Conservation (phyloP, 495 filamentous ascomycete species). For the Neurospora sp. region DNA sequence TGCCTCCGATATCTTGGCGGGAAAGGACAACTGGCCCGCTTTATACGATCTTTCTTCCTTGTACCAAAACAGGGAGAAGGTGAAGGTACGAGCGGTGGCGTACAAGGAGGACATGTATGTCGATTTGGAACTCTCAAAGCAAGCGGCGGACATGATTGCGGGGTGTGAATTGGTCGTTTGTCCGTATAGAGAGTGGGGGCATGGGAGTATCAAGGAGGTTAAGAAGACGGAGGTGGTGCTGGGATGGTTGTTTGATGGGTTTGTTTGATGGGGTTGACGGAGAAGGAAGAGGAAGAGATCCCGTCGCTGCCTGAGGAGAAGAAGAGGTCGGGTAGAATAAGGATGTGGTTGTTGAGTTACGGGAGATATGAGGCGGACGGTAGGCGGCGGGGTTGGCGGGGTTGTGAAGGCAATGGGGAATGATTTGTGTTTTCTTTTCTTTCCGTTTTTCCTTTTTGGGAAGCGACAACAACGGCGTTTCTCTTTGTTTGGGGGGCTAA, state of each 20-base stretch:
- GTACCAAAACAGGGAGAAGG: constrained; percentile 19
- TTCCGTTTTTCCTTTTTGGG: too few species aligned
- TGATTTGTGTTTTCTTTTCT: too few species aligned
- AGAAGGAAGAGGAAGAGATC: too few species aligned
- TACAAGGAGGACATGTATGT: constrained; percentile 92
- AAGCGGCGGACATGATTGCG: constrained; percentile 53
- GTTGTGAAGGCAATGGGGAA: too few species aligned
- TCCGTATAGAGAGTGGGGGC: constrained; percentile 39
- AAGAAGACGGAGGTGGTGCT: constrained; percentile 55
- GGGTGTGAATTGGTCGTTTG: constrained; percentile 52
- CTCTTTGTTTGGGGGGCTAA: too few species aligned
- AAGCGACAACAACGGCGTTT: too few species aligned
- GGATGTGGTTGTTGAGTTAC: too few species aligned
- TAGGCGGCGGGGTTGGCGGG: too few species aligned
- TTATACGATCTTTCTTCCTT: constrained; percentile 63
- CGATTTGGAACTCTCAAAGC: constrained; percentile 51
- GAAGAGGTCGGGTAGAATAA: too few species aligned
- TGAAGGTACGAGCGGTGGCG: constrained; percentile 68
- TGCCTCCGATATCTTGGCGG: constrained; percentile 57
- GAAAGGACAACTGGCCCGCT: constrained; percentile 52
- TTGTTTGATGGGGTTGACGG: too few species aligned
- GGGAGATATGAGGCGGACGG: too few species aligned
- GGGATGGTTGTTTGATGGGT: constrained; percentile 6
- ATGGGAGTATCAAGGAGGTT: constrained; percentile 55
- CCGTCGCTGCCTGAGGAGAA: too few species aligned